Base-by-base conservation (phyloP, 805 yeast species). In the Starmerella riodocensis region DNA sequence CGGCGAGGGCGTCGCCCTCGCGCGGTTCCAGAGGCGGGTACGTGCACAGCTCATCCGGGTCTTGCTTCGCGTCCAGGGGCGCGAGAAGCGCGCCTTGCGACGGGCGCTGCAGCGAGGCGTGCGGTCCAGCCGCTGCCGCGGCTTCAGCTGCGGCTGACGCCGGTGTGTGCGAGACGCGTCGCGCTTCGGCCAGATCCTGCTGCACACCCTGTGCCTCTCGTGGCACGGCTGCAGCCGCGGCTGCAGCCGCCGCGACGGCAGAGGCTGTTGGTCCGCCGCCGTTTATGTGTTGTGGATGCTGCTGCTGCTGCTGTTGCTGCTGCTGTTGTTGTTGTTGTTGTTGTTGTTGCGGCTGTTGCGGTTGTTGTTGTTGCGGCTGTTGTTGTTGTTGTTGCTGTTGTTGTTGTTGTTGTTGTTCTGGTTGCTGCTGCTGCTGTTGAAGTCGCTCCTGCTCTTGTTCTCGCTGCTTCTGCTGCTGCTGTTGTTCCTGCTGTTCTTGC, bases 1-100 rank as follows among this genome's bases (percentile, higher is more conserved):
- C 49, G 26, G 41, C 37, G 20, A 41, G 33, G 13, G 29, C 22
- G 21, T 36, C 37, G 27, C 32, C 44, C 16, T 40, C 45, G 14
- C 25, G 25, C 19, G 38, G 39, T 26, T 46, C 49, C n/a, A 48
- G 33, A 13, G 51, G 50, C 25, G 45, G 45, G 23, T 43, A 27
- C 6, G 51, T 44, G 17, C 27, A 29, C 23, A 42, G 33, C 13
- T 42, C 41, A 27, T 46, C 47, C 27, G n/a, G 9, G 14, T 25
- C 28, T 25, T 25, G 28, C 5, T 25, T n/a, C 28, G n/a, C 13
- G 8, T 12, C 6, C 11, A 12, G 32, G 8, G 11, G 22, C 32
- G 6, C 19, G 7, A 13, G 32, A 29, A 4, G 20, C 18, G 7
- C 11, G 19, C 13, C 12, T 16, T 6, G 32, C 20, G 7, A 19